These are phyloP conservation scores for Leccinum pachyderme DNA, from an alignment of 1,284 basidiomycete genomes.

Conservation along the genomic window DNA sequence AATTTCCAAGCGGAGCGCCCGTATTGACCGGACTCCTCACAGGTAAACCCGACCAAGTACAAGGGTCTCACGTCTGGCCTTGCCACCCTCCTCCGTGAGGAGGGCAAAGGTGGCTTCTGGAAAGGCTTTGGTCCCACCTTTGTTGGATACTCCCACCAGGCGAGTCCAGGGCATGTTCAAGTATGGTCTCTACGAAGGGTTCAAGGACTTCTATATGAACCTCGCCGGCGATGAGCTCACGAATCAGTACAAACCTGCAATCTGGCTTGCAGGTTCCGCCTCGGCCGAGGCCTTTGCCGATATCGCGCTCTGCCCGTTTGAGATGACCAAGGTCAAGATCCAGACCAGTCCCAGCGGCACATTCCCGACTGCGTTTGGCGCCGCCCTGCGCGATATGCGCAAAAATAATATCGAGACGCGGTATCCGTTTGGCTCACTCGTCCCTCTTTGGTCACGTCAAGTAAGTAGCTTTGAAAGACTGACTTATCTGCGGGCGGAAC, in stretches of 20 bases:
- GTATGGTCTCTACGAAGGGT: conserved; percentile 93
- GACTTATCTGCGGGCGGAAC: background rate
- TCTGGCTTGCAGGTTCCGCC: conserved; percentile 93
- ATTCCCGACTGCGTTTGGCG: conserved; percentile 70
- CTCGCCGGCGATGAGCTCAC: conserved; percentile 80
- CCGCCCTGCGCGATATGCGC: conserved; percentile 69
- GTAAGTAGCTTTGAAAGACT: conserved; percentile 31
- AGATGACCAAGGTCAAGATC: conserved; percentile 86
- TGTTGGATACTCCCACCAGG: conserved; percentile 90
- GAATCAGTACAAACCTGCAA: conserved; percentile 84
- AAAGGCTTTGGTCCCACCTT: conserved; percentile 92
- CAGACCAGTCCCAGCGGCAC: conserved; percentile 72
- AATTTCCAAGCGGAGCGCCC: background rate
- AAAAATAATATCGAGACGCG: conserved; percentile 63
- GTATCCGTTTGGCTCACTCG: conserved; percentile 78
- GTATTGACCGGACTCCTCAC: background rate
- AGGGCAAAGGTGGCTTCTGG: conserved; percentile 84
- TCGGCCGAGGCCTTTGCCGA: conserved; percentile 96
- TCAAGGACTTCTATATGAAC: conserved; percentile 91
- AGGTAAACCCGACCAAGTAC: conserved; percentile 75
- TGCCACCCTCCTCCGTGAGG: conserved; percentile 74
- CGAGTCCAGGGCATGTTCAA: conserved; percentile 98
- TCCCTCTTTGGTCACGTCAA: conserved; percentile 83
- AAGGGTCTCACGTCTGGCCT: conserved; percentile 74
- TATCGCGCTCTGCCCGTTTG: conserved; percentile 78